A percentile compares a stretch with the other conserved stretches of the same genome.
phyloP scores from a whole-genome alignment of 2,329 filamentous ascomycete genomes.

The Sodiomyces alkalinus region DNA sequence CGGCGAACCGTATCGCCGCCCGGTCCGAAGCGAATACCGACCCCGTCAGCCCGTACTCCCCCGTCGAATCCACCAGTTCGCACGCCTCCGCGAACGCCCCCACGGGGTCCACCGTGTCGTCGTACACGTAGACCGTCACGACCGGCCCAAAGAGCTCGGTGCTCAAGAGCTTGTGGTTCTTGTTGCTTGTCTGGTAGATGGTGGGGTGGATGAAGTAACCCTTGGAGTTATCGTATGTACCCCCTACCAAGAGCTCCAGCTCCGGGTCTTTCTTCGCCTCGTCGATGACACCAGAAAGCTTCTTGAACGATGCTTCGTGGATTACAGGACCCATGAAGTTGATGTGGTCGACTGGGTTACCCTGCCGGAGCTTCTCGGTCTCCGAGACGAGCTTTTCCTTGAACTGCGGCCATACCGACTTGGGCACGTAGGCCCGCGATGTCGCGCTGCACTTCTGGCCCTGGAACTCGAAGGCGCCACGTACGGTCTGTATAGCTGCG shows the following conservation, averaged over 20 bases:
- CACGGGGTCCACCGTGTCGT: constrained; percentile 40
- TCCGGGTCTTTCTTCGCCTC: constrained; percentile 61
- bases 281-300: constrained; percentile 62
- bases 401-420: constrained; percentile 60
- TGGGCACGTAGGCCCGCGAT: constrained; percentile 63
- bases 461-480: constrained; percentile 81
- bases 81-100: constrained; percentile 43
- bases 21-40: constrained; percentile 61
- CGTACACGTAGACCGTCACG: constrained; percentile 61
- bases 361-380: constrained; percentile 54
- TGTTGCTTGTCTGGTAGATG: constrained; percentile 61
- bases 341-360: constrained; percentile 49
- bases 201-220: constrained; percentile 79
- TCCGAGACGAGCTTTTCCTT: constrained; percentile 51
- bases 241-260: constrained; percentile 59
- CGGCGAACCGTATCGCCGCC: constrained; percentile 47
- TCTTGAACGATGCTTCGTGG: constrained; percentile 67
- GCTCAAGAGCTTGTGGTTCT: constrained; percentile 56
- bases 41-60: constrained; percentile 66
- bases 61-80: constrained; percentile 52
- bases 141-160: constrained; percentile 76
- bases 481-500: constrained; percentile 67
- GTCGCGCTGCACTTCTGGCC: constrained; percentile 86
- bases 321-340: constrained; percentile 86
- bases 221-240: constrained; percentile 60